Conservation (phyloP, 108 stramenopile species). For the Fragilariopsis cylindrus region DNA sequence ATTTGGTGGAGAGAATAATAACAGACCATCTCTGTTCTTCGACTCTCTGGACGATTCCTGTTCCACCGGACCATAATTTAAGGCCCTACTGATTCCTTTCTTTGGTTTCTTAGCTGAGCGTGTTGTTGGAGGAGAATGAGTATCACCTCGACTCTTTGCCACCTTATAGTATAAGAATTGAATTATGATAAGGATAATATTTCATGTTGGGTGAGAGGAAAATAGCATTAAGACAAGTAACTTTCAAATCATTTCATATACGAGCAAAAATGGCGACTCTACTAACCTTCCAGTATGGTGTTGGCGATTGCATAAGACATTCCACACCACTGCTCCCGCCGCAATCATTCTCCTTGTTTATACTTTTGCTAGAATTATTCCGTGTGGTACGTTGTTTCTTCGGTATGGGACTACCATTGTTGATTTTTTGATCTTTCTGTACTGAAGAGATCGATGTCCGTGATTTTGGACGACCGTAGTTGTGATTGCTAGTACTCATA, state of each 20-base stretch:
- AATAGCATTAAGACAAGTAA: not conserved
- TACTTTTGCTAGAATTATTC: not conserved
- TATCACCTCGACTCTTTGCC: slow-evolving; percentile 45
- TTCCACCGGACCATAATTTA: slow-evolving; percentile 17
- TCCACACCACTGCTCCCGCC: slow-evolving; percentile 5
- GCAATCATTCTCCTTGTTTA: slow-evolving; percentile 4
- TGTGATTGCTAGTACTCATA: not conserved
- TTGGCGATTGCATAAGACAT: slow-evolving; percentile 36
- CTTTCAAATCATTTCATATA: no score
- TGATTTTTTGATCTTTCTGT: not conserved
- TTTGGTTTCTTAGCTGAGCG: slow-evolving; percentile 47
- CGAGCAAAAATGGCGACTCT: not conserved
- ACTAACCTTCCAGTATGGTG: slow-evolving; percentile 67
- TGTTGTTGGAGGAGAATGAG: slow-evolving; percentile 48
- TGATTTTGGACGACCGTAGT: not conserved
- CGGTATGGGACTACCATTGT: not conserved
- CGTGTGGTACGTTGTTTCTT: slow-evolving; percentile 3
- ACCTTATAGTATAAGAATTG: slow-evolving; percentile 16
- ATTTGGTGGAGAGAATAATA: slow-evolving; percentile 50
- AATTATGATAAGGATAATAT: not conserved
- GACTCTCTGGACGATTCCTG: not conserved
- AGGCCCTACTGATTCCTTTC: not conserved
- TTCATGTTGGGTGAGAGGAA: not conserved
- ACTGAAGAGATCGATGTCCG: not conserved
- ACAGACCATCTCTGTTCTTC: slow-evolving; percentile 14